These are phyloP conservation scores for Oryza australiensis DNA, from an alignment of 176 grass and related monocot genomes.

Conservation along the genomic window DNA sequence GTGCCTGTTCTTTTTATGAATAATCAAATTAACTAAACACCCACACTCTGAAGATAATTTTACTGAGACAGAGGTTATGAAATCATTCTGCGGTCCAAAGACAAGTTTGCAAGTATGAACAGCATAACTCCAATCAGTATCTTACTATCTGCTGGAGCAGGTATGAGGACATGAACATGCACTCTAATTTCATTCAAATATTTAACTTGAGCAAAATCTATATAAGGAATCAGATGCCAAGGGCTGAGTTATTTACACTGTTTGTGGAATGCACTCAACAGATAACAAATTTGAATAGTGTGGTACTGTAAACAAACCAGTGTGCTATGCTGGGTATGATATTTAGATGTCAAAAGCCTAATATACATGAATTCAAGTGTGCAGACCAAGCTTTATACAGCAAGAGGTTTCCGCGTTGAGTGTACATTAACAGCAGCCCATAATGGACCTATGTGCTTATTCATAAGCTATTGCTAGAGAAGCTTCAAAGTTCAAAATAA, in stretches of 20 bases:
- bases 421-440: neutral
- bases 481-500: neutral
- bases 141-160: neutral
- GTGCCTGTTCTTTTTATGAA: neutral
- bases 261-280: neutral
- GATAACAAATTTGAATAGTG: neutral
- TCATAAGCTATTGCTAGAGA: neutral
- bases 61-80: neutral
- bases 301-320: neutral
- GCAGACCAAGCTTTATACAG: neutral
- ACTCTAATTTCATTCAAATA: neutral
- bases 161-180: neutral
- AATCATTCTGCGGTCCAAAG: conserved; percentile 19
- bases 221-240: neutral
- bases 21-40: conserved; percentile 2
- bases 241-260: neutral
- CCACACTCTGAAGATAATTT: neutral
- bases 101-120: neutral
- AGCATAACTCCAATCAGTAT: neutral
- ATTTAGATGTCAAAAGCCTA: neutral
- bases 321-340: neutral
- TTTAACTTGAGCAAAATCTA: neutral
- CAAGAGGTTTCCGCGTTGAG: neutral
- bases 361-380: neutral
- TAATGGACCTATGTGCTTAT: neutral